Evolutionary conservation across 306 rosid genomes (phyloP), one percentile per base, ranked within the genome.

Genomic region (Boehmeria nivea): DNA sequence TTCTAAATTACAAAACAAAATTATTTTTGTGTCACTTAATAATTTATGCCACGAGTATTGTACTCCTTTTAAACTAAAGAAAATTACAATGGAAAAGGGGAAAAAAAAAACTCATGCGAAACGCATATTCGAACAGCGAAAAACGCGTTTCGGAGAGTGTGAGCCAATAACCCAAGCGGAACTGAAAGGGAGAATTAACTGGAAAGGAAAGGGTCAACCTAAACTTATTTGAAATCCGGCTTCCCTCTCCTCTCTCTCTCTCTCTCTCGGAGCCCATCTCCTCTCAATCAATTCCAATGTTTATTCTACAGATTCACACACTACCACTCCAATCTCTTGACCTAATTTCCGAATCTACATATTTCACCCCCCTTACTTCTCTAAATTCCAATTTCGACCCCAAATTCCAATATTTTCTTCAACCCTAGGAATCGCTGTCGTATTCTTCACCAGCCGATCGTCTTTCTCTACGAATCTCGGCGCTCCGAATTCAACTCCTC

Each of bases 401-500:
- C 73, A 56, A 74, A 17, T 20, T 74, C 49, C 26, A 25, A 45
- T 40, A 55, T 33, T 48, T 12, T 54, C 51, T 18, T 69, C 36
- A 26, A 6, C 47, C 67, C 43, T 21, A 20, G 26, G 66, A 51
- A 63, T 52, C 53, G 42, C 64, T 22, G 20, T 33, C 33, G 28
- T 64, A 15, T 21, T 63, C 51, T 51, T 64, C 64, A 45, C 62
- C 54, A 69, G 66, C 59, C 75, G 73, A 79, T 79, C 77, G 55
- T 59, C 59, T 37, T 40, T 49, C 38, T 53, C 60, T 64, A 42
- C 23, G 38, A 23, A 62, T 42, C 42, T 23, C 27, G 19, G 50
- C 31, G 17, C 51, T 69, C 25, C 52, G 27, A 68, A 57, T 63
- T 73, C 67, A 52, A 46, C 67, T 58, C 54, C 34, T 43, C 26